Evolutionary conservation across 352 stramenopile genomes (phyloP), one percentile per base, ranked within the genome.

Genomic region (Phytophthora crassamura): DNA sequence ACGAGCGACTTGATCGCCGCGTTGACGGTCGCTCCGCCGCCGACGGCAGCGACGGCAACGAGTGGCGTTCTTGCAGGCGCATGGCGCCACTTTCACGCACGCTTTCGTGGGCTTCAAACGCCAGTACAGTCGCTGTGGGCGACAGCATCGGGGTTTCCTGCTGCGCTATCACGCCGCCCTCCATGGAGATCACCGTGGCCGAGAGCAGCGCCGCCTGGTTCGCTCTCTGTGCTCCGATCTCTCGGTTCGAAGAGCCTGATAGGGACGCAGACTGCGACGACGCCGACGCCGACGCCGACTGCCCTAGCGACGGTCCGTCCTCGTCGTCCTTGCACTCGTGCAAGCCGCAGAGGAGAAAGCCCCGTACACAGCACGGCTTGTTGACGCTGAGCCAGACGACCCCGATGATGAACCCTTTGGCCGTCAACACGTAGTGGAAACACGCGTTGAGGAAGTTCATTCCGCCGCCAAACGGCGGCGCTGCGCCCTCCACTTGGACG

Each of bases 331-430:
- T 63, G 28, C 61, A 77, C 28, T 71, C 52, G 33, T 80, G 56
- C 42, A 73, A 14, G 11, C 78, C 57, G 58, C 70, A 84, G 20
- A 77, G 39, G 5, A 75, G 18, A 7, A 70, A 38, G 6, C 64
- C 67, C 5, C 84, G 30, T n/a, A 59, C 69, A 55, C 78, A 89
- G 50, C 78, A 84, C n/a, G 67, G 75, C 33, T 81, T 84, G 73
- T 89, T 91, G 15, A 91, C 80, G 28, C 58, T 75, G 16, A 91
- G 49, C 82, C 82, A 91, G 18, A 91, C 82, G 10, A 89, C 75
- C 15, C 69, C 81, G 5, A 71, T 84, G 16, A 89, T 80, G 59
- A 82, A 91, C 0, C 82, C 82, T 41, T 91, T 91, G 4, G 72
- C 82, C 0, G 80, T 77, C n/a, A 89, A 51, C 8, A 88, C 48